Conservation (phyloP, 2,329 filamentous ascomycete genomes). For the Ophiocordyceps polyrhachis-furcata region DNA sequence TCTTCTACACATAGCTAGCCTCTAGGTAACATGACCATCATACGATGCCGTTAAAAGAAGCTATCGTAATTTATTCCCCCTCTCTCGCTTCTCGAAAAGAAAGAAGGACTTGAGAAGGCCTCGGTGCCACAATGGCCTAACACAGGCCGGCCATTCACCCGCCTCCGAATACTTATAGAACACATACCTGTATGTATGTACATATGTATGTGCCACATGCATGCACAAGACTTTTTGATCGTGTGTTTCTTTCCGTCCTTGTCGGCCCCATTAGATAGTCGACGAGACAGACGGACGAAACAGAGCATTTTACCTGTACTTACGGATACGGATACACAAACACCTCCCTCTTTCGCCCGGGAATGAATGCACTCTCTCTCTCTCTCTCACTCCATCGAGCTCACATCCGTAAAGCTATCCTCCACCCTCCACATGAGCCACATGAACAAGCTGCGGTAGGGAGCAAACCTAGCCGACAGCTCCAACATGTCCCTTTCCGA, state of each 20-base stretch:
- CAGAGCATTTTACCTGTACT: no score
- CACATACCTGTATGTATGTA: neutral
- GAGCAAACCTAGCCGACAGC: slow-evolving; percentile 59
- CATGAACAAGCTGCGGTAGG: slow-evolving; percentile 88
- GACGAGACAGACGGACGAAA: no score
- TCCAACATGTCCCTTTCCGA: slow-evolving; percentile 80
- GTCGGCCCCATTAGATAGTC: neutral
- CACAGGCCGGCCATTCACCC: neutral
- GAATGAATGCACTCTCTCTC: no score
- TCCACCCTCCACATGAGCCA: slow-evolving; percentile 95
- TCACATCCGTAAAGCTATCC: slow-evolving; percentile 47
- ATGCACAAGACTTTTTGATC: neutral
- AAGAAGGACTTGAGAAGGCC: neutral
- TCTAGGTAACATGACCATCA: no score
- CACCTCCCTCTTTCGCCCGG: no score
- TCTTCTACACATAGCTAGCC: no score
- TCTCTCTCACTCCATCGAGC: slow-evolving; percentile 27
- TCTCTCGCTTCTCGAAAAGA: neutral
- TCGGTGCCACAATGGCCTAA: neutral
- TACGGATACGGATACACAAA: no score
- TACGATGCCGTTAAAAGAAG: no score
- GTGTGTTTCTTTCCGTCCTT: neutral
- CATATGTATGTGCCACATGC: neutral
- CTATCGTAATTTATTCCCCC: no score
- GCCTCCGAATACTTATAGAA: neutral